Evolutionary conservation across 805 yeast species (phyloP).

Genomic region (Pichia heedii): DNA sequence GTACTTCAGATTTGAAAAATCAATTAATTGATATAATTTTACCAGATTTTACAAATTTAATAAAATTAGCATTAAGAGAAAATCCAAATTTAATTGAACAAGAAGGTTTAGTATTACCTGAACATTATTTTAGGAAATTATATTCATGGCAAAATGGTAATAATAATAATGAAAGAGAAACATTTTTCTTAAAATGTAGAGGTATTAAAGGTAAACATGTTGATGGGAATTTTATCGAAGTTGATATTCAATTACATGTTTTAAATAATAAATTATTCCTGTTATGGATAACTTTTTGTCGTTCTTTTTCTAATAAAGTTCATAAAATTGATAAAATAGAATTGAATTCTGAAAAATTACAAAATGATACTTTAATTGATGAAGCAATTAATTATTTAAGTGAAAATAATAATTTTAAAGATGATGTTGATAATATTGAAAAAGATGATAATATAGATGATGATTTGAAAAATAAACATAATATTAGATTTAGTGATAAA

Average conservation of each 20-base stretch:
- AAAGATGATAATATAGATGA: neutral
- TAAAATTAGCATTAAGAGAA: constrained; percentile 33
- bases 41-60: constrained; percentile 49
- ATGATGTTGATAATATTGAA: neutral
- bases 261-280: constrained; percentile 49
- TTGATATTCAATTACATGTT: constrained; percentile 78
- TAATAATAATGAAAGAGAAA: constrained; percentile 35
- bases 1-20: constrained; percentile 43
- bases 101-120: constrained; percentile 80
- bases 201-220: constrained; percentile 64
- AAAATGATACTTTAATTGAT: too few species aligned
- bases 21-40: constrained; percentile 47
- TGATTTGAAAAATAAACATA: neutral
- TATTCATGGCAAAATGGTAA: constrained; percentile 32
- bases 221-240: constrained; percentile 54
- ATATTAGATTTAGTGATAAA: neutral
- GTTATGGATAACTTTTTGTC: constrained; percentile 82
- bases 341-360: too few species aligned
- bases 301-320: constrained; percentile 23
- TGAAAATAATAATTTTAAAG: neutral
- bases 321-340: neutral
- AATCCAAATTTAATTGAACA: constrained; percentile 31
- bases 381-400: neutral
- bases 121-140: constrained; percentile 76
- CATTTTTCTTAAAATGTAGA: constrained; percentile 46